phyloP scores from a whole-genome alignment of 306 rosid genomes.

The Fagus crenata region DNA sequence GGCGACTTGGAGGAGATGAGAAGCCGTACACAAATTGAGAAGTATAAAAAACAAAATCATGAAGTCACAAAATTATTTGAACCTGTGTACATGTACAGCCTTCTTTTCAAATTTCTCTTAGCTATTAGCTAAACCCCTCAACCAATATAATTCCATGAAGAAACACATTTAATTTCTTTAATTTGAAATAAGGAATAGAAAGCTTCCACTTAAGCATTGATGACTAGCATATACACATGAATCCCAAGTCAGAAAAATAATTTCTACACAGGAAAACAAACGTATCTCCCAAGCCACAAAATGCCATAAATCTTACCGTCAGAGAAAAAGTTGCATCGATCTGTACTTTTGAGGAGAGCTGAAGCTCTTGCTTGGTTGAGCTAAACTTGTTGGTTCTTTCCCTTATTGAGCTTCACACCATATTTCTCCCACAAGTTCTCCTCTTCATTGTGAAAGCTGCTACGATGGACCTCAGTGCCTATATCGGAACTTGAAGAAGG shows the following conservation, averaged over 20 bases:
- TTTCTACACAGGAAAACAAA: neutral
- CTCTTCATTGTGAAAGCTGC: slow-evolving; percentile 28
- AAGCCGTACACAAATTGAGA: neutral
- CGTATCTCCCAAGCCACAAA: neutral
- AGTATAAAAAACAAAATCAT: neutral
- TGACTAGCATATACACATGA: neutral
- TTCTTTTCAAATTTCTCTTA: neutral
- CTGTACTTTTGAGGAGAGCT: neutral
- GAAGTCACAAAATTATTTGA: neutral
- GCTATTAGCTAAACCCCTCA: neutral
- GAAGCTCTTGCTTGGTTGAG: slow-evolving; percentile 2
- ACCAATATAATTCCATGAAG: neutral
- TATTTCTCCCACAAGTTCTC: slow-evolving; percentile 41
- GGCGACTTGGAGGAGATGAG: neutral
- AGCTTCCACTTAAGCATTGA: neutral
- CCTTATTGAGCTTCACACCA: slow-evolving; percentile 29
- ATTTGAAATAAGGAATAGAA: neutral
- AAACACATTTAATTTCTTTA: neutral
- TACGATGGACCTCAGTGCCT: slow-evolving; percentile 25
- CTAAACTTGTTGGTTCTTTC: slow-evolving; percentile 21
- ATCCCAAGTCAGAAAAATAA: neutral
- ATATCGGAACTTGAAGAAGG: slow-evolving; percentile 38
- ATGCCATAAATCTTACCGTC: slow-evolving; percentile 5
- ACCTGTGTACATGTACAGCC: neutral
- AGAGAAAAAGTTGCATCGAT: neutral